Evolutionary conservation across 768 basidiomycete species (phyloP).

Genomic region (Suillus alpinus): DNA sequence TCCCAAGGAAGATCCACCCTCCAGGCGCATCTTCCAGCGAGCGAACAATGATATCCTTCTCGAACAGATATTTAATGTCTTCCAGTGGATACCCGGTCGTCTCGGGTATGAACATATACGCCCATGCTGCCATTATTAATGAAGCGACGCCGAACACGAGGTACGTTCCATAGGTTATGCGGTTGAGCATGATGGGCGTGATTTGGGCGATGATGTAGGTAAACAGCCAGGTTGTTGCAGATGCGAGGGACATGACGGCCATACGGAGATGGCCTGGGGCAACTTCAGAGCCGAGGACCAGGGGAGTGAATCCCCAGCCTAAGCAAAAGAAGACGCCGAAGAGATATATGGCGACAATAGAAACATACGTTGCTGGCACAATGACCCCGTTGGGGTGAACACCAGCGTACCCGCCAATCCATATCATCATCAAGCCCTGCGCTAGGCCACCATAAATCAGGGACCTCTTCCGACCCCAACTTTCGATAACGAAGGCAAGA

Average conservation of each 20-base stretch:
- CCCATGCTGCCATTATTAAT: conserved; percentile 31
- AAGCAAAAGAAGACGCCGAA: conserved; percentile 36
- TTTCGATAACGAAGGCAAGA: conserved; percentile 38
- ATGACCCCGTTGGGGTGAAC: conserved; percentile 26
- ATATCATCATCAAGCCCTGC: conserved; percentile 37
- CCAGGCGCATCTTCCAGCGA: conserved; percentile 33
- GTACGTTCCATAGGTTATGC: conserved; percentile 29
- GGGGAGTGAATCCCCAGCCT: conserved; percentile 32
- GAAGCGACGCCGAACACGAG: conserved; percentile 31
- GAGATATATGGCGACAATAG: conserved; percentile 36
- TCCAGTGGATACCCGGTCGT: conserved; percentile 39
- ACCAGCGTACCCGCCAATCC: conserved; percentile 31
- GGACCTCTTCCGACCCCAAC: conserved; percentile 36
- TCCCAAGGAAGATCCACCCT: conserved; percentile 24
- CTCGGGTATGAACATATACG: conserved; percentile 38
- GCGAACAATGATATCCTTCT: conserved; percentile 28
- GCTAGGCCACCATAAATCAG: conserved; percentile 35
- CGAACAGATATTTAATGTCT: conserved; percentile 36
- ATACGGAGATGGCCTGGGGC: conserved; percentile 36
- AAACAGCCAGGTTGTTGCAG: conserved; percentile 33
- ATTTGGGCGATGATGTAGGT: conserved; percentile 36
- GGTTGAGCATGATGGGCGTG: conserved; percentile 35
- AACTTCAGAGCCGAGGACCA: conserved; percentile 33
- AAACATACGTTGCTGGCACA: conserved; percentile 30
- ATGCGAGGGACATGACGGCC: conserved; percentile 30